Base-by-base conservation (phyloP, 2,329 filamentous ascomycete genomes). In the Colletotrichum gigasporum region DNA sequence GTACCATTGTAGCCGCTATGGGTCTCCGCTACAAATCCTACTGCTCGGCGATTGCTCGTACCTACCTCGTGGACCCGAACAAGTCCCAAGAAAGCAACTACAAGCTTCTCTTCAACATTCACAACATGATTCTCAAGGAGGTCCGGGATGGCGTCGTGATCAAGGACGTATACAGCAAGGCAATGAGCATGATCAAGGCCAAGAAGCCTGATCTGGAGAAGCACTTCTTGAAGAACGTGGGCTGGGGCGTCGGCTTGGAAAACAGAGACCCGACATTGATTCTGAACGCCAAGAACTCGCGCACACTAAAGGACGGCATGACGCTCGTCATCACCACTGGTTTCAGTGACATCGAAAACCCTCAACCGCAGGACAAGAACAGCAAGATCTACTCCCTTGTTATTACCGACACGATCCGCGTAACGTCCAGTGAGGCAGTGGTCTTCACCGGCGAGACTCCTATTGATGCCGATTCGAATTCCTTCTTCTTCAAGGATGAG, bases 401-500 rank as follows among this genome's bases (percentile, higher is more conserved):
- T 50, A 87, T 99, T 47, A 94, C 92, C 2, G 96, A 99, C 78
- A 99, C 96, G 0, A 90, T 99, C 44, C 93, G 96, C 71, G 93
- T 97, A 51, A 92, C 91, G 10, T 83, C 87, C 5, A 81, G 81
- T n/a, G 93, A 97, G 52, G 87, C 91, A 1, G 90, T 94, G 30
- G 89, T 97, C 26, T 98, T 99, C 79, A 99, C 96, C 16, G 94
- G 93, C 63, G 94, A 97, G 74, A 94, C 95, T 0, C 90, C 94
- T 2, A 92, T 92, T 26, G 95, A 97, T 73, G 88, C 97, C 63
- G 96, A 98, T 72, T 94, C 94, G 4, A 95, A 95, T 37, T 97
- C 95, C 0, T 99, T 99, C 83, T 98, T 97, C 80, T 99, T 99
- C 83, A 97, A 97, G 74, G 95, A 98, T 70, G 94, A 97, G 66